Evolutionary conservation across 331 rosid genomes (phyloP).

Genomic region (Quercus tomentella): DNA sequence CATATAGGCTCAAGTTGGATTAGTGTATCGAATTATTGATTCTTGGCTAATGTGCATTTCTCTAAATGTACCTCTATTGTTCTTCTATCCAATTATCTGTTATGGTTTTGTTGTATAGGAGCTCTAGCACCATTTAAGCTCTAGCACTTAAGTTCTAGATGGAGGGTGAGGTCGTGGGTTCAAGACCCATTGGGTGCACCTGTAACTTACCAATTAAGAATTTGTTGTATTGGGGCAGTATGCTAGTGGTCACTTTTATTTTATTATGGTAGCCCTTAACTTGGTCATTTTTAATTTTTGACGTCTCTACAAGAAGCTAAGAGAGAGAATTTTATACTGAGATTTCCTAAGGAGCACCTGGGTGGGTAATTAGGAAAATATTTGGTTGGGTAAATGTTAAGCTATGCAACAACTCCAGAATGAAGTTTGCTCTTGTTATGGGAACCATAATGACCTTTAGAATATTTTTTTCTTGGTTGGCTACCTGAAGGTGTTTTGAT

Average conservation of each 20-base stretch:
- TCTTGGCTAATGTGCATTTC: too few species aligned
- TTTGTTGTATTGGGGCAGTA: background rate
- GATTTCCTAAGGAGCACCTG: background rate
- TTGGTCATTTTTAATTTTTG: background rate
- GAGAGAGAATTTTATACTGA: background rate
- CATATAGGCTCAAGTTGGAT: background rate
- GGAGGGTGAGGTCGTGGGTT: too few species aligned
- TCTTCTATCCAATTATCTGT: background rate
- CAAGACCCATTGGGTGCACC: too few species aligned
- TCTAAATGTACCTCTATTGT: too few species aligned
- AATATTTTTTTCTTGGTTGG: constrained; percentile 13
- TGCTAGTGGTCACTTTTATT: background rate
- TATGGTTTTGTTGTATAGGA: background rate
- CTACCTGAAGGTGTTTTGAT: constrained; percentile 11
- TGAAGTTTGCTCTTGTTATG: background rate
- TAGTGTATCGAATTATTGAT: too few species aligned
- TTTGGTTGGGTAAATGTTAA: background rate
- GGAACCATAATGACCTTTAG: constrained; percentile 7
- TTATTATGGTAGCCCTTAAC: background rate
- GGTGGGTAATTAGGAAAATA: background rate
- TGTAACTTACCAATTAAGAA: background rate
- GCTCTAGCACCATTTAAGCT: too few species aligned
- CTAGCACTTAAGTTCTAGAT: too few species aligned
- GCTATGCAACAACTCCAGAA: background rate
- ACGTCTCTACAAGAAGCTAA: background rate